Conservation (phyloP, 345 rosid species). For the Rhizophora mangle region DNA sequence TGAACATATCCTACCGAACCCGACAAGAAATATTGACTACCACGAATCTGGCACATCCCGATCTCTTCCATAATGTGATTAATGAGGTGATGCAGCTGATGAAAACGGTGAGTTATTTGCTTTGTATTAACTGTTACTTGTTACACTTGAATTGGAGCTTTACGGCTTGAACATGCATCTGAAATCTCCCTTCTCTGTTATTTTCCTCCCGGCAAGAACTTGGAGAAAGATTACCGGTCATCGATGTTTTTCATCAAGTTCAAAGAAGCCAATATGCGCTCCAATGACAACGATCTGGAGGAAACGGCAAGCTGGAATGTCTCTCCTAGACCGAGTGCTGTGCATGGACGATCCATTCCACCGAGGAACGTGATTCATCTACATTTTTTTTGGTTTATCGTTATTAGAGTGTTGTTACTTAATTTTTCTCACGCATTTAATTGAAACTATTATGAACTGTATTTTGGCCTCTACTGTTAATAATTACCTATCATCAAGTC, state of each 20-base stretch:
- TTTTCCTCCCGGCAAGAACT: slow-evolving; percentile 42
- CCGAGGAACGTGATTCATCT: slow-evolving; percentile 36
- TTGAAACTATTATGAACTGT: too few relatives aligned
- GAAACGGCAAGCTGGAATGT: slow-evolving; percentile 53
- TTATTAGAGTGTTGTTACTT: too few relatives aligned
- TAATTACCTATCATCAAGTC: too few relatives aligned
- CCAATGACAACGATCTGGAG: slow-evolving; percentile 40
- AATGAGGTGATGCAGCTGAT: slow-evolving; percentile 76
- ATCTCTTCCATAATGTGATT: slow-evolving; percentile 63
- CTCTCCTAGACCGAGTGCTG: slow-evolving; percentile 76
- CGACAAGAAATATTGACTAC: slow-evolving; percentile 71
- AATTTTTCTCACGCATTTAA: too few relatives aligned
- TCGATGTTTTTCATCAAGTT: slow-evolving; percentile 70
- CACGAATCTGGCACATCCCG: slow-evolving; percentile 49
- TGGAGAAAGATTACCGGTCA: slow-evolving; percentile 81
- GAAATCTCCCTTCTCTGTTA: not conserved
- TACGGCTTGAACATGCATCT: not conserved
- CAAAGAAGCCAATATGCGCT: slow-evolving; percentile 52
- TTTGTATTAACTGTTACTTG: not conserved
- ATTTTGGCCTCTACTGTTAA: too few relatives aligned
- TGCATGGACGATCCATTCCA: slow-evolving; percentile 85
- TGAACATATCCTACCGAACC: slow-evolving; percentile 71
- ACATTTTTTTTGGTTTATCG: too few relatives aligned
- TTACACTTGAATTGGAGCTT: not conserved
- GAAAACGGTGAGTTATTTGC: slow-evolving; percentile 53